Base-by-base conservation (phyloP, 352 stramenopile species). In the Phytophthora cryptogea region DNA sequence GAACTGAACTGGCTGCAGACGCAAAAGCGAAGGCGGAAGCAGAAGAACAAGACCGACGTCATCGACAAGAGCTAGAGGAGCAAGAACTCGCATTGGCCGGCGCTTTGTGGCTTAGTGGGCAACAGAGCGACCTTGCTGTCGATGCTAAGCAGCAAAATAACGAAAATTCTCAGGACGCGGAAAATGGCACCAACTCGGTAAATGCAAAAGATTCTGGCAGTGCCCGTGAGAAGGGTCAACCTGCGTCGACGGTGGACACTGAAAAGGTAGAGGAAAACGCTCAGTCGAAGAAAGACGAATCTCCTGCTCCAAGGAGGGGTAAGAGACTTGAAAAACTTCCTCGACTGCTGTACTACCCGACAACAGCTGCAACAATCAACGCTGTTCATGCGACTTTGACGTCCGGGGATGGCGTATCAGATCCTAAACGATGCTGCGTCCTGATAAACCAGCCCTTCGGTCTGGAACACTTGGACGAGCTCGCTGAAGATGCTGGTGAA, bases 381-480 rank as follows among this genome's bases (percentile, higher is more conserved):
- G 79, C 79, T 23, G 66, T 89, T 35, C 79, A 87, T 47, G 68
- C 76, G 30, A 71, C 70, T 8, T 54, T 89, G 17, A 74, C 75
- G 40, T 70, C 73, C 17, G 76, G 71, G 0, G 59, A 66, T 32
- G 66, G 62, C 5, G n/a, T 81, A 14, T 72, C 70, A 2, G 72
- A 86, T 44, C 76, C 76, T 14, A 59, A 68, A 35, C 66, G 70
- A 27, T 87, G 76, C 63, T 89, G 79, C 56, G 76, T 84, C 40
- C 54, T 89, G 36, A 84, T 89, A 44, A 87, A 87, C 52, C 74
- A 81, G 31, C 69, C 68, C 0, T 87, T 86, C 16, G 74, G 79
- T 14, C 71, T 89, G 27, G 70, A 78, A 28, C 75, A 89, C 59
- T 44, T 89, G 13, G 36, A 73, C 17, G 76, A 89, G 63, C 76